Conservation (phyloP, 2,329 filamentous ascomycete species). For the Cladobotryum protrusum region DNA sequence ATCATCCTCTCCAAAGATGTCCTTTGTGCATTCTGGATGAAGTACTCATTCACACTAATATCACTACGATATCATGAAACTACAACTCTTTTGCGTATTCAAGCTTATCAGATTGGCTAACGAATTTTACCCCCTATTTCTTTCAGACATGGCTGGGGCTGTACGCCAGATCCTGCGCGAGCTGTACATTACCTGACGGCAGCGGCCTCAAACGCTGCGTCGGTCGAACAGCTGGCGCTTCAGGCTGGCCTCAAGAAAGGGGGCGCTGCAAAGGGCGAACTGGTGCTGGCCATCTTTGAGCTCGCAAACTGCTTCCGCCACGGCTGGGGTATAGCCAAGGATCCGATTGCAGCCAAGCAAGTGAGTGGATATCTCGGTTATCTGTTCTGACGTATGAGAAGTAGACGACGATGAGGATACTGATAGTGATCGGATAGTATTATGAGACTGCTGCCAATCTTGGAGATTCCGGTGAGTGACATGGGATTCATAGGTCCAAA, state of each 20-base stretch:
- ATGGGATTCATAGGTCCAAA: slow-evolving; percentile 5
- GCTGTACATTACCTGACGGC: slow-evolving; percentile 81
- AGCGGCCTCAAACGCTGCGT: slow-evolving; percentile 84
- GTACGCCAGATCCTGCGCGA: slow-evolving; percentile 60
- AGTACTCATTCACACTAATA: no score
- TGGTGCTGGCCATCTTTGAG: slow-evolving; percentile 95
- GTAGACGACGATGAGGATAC: slow-evolving; percentile 23
- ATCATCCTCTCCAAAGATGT: no score
- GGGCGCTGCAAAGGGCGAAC: slow-evolving; percentile 89
- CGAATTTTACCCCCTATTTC: neutral
- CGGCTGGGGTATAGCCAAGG: slow-evolving; percentile 85
- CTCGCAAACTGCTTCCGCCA: slow-evolving; percentile 88
- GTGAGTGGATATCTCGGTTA: slow-evolving; percentile 35
- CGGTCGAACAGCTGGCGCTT: slow-evolving; percentile 78
- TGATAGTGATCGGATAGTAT: slow-evolving; percentile 52
- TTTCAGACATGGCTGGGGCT: slow-evolving; percentile 89
- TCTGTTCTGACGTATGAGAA: no score
- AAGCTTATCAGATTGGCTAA: neutral
- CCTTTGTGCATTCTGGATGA: no score
- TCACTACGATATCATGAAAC: neutral
- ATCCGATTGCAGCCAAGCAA: slow-evolving; percentile 76
- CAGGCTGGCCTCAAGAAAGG: slow-evolving; percentile 86
- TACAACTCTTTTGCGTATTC: neutral
- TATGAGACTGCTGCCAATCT: slow-evolving; percentile 97
- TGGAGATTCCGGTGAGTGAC: slow-evolving; percentile 67